phyloP scores from a whole-genome alignment of 208 protist genomes.

The Leishmania aethiopica region DNA sequence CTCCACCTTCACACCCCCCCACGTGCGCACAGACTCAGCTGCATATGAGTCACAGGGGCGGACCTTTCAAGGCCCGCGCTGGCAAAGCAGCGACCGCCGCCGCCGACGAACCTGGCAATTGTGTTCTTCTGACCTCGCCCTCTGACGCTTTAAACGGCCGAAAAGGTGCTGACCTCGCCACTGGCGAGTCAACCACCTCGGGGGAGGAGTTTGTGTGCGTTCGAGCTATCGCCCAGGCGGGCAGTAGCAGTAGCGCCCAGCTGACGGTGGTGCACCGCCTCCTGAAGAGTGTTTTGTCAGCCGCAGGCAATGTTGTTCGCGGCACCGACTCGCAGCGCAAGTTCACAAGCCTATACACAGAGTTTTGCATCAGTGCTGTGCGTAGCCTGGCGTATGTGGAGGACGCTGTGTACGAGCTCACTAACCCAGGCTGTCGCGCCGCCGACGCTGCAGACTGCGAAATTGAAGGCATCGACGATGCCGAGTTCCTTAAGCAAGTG shows the following conservation, averaged over 20 bases:
- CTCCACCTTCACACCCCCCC: background rate
- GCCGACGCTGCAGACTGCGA: constrained; percentile 39
- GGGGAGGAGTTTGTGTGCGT: constrained; percentile 11
- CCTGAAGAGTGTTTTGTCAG: constrained; percentile 26
- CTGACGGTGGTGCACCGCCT: constrained; percentile 33
- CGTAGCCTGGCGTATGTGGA: constrained; percentile 59
- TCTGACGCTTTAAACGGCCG: background rate
- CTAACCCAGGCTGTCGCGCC: constrained; percentile 47
- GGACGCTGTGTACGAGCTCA: constrained; percentile 65
- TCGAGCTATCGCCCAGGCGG: constrained; percentile 11
- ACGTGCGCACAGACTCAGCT: background rate
- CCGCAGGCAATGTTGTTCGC: constrained; percentile 58
- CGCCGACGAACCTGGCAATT: background rate
- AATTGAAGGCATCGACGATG: constrained; percentile 43
- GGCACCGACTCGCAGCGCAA: constrained; percentile 74
- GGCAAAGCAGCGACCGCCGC: background rate
- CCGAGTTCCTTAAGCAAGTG: constrained; percentile 58
- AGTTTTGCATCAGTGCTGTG: constrained; percentile 68
- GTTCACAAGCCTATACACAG: constrained; percentile 71
- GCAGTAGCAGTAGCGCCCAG: constrained; percentile 10
- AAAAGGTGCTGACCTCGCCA: background rate
- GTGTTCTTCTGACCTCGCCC: background rate
- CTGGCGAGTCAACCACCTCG: background rate
- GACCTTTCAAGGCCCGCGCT: constrained; percentile 3
- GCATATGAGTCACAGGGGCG: background rate